Conservation (phyloP, 768 basidiomycete species). For the Lactarius tabidus region DNA sequence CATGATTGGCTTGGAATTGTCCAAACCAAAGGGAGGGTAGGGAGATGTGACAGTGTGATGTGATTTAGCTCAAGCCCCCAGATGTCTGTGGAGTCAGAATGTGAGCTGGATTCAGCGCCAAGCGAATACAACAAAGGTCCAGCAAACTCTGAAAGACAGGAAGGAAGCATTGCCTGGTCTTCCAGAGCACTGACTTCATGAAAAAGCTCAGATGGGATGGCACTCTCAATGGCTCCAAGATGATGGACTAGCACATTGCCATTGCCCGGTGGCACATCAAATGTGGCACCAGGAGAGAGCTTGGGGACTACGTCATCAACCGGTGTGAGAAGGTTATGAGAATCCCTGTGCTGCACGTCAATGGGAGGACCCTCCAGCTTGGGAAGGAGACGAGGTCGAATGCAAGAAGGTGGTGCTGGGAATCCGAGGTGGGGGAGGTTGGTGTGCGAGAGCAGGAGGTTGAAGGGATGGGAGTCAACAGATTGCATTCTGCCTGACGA, state of each 20-base stretch:
- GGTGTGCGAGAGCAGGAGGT: background rate
- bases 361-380: background rate
- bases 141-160: background rate
- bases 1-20: background rate
- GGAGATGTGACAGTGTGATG: too few species aligned
- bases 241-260: background rate
- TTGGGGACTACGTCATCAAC: background rate
- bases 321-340: background rate
- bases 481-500: too few species aligned
- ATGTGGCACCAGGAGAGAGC: background rate
- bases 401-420: background rate
- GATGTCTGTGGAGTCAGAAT: background rate
- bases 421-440: conserved; percentile 7
- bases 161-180: background rate
- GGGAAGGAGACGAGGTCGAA: background rate
- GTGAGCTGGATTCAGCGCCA: background rate
- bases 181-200: background rate
- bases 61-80: background rate
- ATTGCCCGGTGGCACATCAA: background rate
- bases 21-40: background rate
- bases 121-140: background rate
- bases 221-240: background rate
- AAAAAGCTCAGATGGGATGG: background rate
- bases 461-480: too few species aligned
- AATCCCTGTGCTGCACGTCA: background rate